Conservation (phyloP, 2,329 filamentous ascomycete genomes). For the Polytolypa hystricis region DNA sequence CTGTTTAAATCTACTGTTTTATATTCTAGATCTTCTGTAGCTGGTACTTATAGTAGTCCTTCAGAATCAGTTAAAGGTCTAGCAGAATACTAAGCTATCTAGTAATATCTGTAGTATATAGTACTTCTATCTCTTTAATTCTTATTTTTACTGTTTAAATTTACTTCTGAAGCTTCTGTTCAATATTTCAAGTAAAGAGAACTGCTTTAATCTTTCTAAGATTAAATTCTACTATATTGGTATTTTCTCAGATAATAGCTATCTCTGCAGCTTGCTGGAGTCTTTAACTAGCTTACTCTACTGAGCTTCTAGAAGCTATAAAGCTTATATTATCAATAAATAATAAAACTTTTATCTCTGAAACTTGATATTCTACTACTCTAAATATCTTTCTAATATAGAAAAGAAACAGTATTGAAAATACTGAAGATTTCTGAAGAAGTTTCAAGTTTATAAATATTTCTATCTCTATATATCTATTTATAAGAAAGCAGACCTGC, state of each 20-base stretch:
- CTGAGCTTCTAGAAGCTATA: not conserved
- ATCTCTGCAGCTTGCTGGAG: not conserved
- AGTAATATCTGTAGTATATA: not conserved
- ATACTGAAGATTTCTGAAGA: not conserved
- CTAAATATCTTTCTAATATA: not conserved
- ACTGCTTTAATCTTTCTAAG: not conserved
- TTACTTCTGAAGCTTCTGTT: not conserved
- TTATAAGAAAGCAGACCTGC: not conserved
- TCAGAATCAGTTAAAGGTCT: not conserved
- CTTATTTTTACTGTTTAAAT: not conserved
- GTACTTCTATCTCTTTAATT: not conserved
- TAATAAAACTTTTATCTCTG: not conserved
- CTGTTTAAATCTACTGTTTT: not conserved
- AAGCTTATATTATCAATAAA: not conserved
- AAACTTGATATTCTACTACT: not conserved
- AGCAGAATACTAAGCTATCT: not conserved
- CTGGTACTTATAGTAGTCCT: not conserved
- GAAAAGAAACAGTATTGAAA: not conserved
- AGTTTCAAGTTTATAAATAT: not conserved
- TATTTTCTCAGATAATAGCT: not conserved
- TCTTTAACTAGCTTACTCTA: not conserved
- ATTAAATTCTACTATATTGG: not conserved
- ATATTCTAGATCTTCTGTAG: not conserved
- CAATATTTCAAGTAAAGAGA: not conserved
- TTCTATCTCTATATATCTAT: not conserved